These are phyloP conservation scores for Lyophyllum semitale DNA, from an alignment of 768 basidiomycete genomes.

Conservation along the genomic window DNA sequence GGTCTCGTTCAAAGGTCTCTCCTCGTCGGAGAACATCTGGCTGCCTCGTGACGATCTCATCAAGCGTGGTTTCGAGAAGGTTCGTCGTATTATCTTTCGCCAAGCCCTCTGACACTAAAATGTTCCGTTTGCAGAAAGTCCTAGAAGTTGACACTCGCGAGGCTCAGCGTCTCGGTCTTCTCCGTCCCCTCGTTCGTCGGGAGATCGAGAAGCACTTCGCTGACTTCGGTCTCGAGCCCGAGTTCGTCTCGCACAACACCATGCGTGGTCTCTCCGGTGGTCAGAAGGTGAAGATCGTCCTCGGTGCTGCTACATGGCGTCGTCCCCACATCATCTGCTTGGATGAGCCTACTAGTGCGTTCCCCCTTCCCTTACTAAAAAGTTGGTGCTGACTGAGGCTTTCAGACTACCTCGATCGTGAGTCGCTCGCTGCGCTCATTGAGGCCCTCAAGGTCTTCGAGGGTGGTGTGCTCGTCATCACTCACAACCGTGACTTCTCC, in stretches of 20 bases:
- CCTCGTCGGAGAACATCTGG: slow-evolving; percentile 99
- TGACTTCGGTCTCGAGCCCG: slow-evolving; percentile 98
- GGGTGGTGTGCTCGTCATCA: slow-evolving; percentile 97
- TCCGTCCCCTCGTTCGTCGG: slow-evolving; percentile 95
- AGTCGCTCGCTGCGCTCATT: slow-evolving; percentile 98
- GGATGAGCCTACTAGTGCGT: slow-evolving; percentile 92
- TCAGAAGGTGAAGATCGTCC: slow-evolving; percentile 99
- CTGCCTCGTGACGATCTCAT: slow-evolving; percentile 93
- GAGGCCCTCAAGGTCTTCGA: slow-evolving; percentile 97
- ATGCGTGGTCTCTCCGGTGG: slow-evolving; percentile 99
- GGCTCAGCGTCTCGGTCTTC: slow-evolving; percentile 93
- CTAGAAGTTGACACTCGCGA: slow-evolving; percentile 97
- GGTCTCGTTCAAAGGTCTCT: slow-evolving; percentile 91
- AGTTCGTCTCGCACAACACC: slow-evolving; percentile 98
- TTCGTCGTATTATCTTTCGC: slow-evolving; percentile 19
- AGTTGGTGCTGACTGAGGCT: slow-evolving; percentile 11
- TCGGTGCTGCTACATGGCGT: slow-evolving; percentile 98
- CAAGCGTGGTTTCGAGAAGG: slow-evolving; percentile 98
- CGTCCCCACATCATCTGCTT: slow-evolving; percentile 96
- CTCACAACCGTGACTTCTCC: slow-evolving; percentile 98
- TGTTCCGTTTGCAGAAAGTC: slow-evolving; percentile 65
- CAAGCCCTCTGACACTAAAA: slow-evolving; percentile 1
- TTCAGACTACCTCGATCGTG: slow-evolving; percentile 96
- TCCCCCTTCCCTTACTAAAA: background rate
- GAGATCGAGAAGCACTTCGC: slow-evolving; percentile 99